Conservation (phyloP, 495 filamentous ascomycete genomes). For the Hypoxylon cercidicola region DNA sequence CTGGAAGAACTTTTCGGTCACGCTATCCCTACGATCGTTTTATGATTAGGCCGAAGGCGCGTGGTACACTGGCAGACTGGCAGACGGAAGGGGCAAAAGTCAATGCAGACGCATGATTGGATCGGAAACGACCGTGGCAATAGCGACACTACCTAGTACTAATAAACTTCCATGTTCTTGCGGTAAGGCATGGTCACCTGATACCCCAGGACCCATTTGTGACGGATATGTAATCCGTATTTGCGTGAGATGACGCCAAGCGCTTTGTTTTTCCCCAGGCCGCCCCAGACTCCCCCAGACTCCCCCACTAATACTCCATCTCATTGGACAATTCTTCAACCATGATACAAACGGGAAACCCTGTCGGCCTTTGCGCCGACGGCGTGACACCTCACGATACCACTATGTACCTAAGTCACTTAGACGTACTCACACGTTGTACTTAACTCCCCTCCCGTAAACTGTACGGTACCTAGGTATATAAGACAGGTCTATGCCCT, state of each 20-base stretch:
- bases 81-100: conserved; percentile 7
- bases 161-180: conserved; percentile 10
- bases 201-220: conserved; percentile 13
- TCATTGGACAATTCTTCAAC: conserved; percentile 25
- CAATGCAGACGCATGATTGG: conserved; percentile 6
- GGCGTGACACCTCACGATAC: conserved; percentile 30
- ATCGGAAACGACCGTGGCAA: conserved; percentile 14
- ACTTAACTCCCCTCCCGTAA: no score
- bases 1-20: conserved; percentile 13
- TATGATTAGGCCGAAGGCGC: conserved; percentile 9
- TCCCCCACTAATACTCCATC: conserved; percentile 6
- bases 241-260: conserved; percentile 16
- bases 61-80: not conserved
- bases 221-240: no score
- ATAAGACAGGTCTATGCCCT: conserved; percentile 16
- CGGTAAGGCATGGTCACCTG: conserved; percentile 28
- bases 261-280: not conserved
- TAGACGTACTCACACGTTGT: conserved; percentile 1
- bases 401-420: conserved; percentile 5
- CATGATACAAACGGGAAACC: conserved; percentile 21
- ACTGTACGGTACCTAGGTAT: conserved; percentile 6
- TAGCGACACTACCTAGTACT: conserved; percentile 4
- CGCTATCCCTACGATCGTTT: conserved; percentile 16
- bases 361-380: conserved; percentile 13
- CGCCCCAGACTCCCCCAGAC: conserved; percentile 7